Evolutionary conservation across 495 filamentous ascomycete genomes (phyloP), one percentile per base, ranked within the genome.

Genomic region (Penicillium bialowiezense): DNA sequence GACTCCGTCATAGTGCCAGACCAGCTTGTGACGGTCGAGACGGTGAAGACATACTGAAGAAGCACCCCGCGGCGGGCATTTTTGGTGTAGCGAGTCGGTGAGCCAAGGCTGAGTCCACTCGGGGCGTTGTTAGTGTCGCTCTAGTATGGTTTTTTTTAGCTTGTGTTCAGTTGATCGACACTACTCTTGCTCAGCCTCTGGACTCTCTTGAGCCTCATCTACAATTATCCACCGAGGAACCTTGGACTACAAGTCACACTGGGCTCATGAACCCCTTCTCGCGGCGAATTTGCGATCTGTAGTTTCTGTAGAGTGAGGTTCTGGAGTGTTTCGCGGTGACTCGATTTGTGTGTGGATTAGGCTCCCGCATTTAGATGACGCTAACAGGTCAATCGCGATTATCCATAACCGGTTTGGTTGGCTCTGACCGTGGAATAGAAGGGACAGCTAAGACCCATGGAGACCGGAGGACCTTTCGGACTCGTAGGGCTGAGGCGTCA

Each of bases 321-420:
- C n/a, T n/a, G n/a, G n/a, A n/a, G n/a, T n/a, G n/a, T n/a, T n/a
- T n/a, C n/a, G 28, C 41, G 41, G 41, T 43, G 26, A 43, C 40
- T 28, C 24, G 24, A 31, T 29, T 12, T 3, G 14, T 7, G n/a
- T 9, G 38, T 34, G 41, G 36, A 40, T 44, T 54, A 60, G 60
- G 60, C 60, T 50, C 42, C 60, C 51, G 34, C 24, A 42, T 63
- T 63, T 54, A 63, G 59, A 57, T 60, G 60, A 60, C 57, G 56
- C 43, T 49, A 40, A 48, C 28, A 41, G 31, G 37, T 46, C 17
- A 13, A 36, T 34, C 21, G 35, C n/a, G 10, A 18, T n/a, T n/a
- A n/a, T 26, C 5, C 31, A 20, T 13, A 37, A 31, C 23, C 19
- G 24, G 19, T 21, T 38, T 20, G 29, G 12, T 12, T 29, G 7